Evolutionary conservation across 192 early-diverging fungal genomes (phyloP), one percentile per base, ranked within the genome.

Genomic region (Gryganskiella cystojenkinii): DNA sequence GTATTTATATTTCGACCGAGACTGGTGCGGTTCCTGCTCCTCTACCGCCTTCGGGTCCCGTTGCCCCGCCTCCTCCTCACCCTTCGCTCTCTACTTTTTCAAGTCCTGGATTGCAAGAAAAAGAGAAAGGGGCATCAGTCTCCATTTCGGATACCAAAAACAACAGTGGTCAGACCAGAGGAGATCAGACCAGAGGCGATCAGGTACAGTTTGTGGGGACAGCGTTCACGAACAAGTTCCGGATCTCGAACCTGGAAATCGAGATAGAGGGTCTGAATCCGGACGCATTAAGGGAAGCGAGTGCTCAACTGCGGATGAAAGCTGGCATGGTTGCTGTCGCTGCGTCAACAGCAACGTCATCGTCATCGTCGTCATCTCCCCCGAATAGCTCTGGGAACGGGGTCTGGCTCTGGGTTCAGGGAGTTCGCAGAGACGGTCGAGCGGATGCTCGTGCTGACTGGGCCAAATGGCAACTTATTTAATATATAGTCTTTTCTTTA

Each of bases 371-470:
- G 15, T 7, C 19, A 15, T 46, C 46, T 43, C 37, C 37, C 13
- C 37, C 37, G 37, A 40, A 40, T 40, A 40, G 37, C 37, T 9
- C 3, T 35, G 46, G 31, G 24, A 40, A 28, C 55, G 56, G 53
- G 20, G 20, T 76, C 0, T 76, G 73, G 73, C 58, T 44, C 7
- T 76, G 58, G 64, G 64, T 76, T 1, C 73, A 76, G 22, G 73
- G 65, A 0, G 43, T 76, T 40, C 60, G 64, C n/a, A 37, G 73
- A 20, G 65, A 76, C 33, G 73, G 73, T 22, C 49, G 60, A 17
- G 73, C 60, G 20, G 73, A 76, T 33, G 46, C n/a, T 20, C 51
- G 9, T 6, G n/a, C 46, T 17, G 22, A 57, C 35, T 76, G 73
- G 73, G 65, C 43, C 10, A 50, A 58, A 14, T 33, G 37, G 24